Evolutionary conservation across 2,329 filamentous ascomycete genomes (phyloP).

Genomic region (Aspergillus sp.): DNA sequence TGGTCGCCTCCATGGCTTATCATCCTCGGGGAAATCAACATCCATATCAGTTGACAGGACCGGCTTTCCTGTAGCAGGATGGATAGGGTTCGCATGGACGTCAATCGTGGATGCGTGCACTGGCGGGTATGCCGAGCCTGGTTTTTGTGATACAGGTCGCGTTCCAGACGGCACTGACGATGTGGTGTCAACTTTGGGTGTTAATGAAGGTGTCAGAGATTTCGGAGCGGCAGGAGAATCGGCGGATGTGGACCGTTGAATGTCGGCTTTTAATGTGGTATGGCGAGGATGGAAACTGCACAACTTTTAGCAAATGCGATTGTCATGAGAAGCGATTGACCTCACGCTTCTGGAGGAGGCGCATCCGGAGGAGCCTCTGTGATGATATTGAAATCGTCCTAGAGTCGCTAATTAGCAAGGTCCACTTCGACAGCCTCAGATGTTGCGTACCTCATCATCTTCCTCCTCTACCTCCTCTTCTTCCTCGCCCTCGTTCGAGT

Average conservation of each 20-base stretch:
- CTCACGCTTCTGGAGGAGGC: conserved; percentile 38
- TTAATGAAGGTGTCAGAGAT: conserved; percentile 34
- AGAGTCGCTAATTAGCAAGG: conserved; percentile 14
- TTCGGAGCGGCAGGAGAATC: conserved; percentile 32
- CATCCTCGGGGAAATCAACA: conserved; percentile 69
- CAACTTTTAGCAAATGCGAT: conserved; percentile 16
- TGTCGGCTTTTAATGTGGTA: conserved; percentile 35
- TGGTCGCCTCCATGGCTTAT: conserved; percentile 93
- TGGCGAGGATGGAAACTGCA: conserved; percentile 42
- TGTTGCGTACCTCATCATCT: conserved; percentile 31
- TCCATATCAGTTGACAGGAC: conserved; percentile 79
- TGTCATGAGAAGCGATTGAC: conserved; percentile 7
- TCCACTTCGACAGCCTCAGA: not conserved
- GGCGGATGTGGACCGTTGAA: conserved; percentile 33
- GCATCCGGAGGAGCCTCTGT: conserved; percentile 48
- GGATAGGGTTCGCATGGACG: conserved; percentile 76
- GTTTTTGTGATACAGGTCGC: conserved; percentile 47
- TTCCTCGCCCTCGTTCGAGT: conserved; percentile 40
- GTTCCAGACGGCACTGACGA: conserved; percentile 32
- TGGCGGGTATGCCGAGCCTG: conserved; percentile 65
- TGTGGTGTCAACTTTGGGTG: conserved; percentile 33
- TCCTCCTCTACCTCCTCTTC: conserved; percentile 47
- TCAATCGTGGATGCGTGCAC: conserved; percentile 77
- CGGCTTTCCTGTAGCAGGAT: conserved; percentile 72
- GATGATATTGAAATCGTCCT: conserved; percentile 53